phyloP scores from a whole-genome alignment of 148 eudicot genomes.

The Chenopodium quinoa region DNA sequence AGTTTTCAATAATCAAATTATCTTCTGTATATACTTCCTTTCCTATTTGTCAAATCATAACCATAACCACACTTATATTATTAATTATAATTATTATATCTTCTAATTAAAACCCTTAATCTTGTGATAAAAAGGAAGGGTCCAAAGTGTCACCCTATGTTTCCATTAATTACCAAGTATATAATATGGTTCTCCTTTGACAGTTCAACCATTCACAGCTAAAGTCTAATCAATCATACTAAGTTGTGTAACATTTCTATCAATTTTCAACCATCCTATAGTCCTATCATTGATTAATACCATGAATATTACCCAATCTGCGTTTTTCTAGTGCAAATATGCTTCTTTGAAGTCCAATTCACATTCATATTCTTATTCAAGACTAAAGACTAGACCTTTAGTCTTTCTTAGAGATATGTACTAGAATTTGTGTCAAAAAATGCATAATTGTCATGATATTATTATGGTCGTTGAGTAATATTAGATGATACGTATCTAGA shows the following conservation, averaged over 20 bases:
- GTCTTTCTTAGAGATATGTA: background rate
- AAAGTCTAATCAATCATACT: slow-evolving; percentile 16
- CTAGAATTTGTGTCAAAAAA: background rate
- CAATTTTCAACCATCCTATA: background rate
- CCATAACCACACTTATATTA: too few relatives aligned
- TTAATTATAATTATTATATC: background rate
- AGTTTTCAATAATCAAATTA: background rate
- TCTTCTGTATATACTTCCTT: background rate
- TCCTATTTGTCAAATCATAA: background rate
- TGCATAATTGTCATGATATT: background rate
- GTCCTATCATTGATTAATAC: background rate
- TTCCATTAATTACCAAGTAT: background rate
- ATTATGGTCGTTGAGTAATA: background rate
- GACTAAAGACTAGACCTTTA: background rate
- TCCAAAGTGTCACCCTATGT: background rate
- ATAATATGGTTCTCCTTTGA: background rate
- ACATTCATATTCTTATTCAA: background rate
- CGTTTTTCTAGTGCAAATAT: background rate
- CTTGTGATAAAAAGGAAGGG: background rate
- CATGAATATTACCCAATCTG: background rate
- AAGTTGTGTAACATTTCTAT: background rate
- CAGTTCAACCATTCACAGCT: slow-evolving; percentile 7
- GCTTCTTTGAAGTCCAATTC: slow-evolving; percentile 15
- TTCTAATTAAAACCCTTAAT: background rate
- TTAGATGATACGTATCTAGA: too few relatives aligned